Conservation (phyloP, 306 rosid species). For the Astragalus membranaceus region DNA sequence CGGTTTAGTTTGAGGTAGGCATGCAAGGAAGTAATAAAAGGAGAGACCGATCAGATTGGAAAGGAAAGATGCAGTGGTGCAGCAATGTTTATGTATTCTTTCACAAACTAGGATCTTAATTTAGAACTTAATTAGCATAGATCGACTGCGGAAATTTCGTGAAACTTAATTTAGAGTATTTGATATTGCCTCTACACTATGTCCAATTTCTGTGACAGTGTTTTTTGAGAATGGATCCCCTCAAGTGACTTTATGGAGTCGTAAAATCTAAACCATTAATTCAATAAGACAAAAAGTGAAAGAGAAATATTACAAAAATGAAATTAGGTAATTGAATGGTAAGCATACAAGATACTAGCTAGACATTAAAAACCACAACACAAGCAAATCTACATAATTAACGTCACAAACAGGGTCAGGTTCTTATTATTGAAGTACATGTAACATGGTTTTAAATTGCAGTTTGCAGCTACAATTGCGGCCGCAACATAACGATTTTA, state of each 20-base stretch:
- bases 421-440: too few species aligned
- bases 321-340: too few species aligned
- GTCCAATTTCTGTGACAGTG: neutral
- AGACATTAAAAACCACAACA: neutral
- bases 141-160: neutral
- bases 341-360: too few species aligned
- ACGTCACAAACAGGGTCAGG: too few species aligned
- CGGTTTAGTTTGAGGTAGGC: constrained; percentile 23
- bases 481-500: too few species aligned
- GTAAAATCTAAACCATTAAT: too few species aligned
- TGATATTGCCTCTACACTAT: neutral
- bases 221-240: neutral
- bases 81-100: constrained; percentile 34
- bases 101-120: constrained; percentile 26
- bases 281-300: too few species aligned
- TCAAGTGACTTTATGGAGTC: too few species aligned
- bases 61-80: constrained; percentile 35
- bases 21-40: constrained; percentile 5
- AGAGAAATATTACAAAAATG: too few species aligned
- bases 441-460: too few species aligned
- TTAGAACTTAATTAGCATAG: neutral
- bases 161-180: neutral
- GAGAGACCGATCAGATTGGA: constrained; percentile 31
- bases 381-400: neutral
- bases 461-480: too few species aligned